A percentile compares a stretch with the other conserved stretches of the same genome.
These are phyloP conservation scores for Saccharum spontaneum DNA, from an alignment of 176 grass and related monocot species.

Conservation along the genomic window DNA sequence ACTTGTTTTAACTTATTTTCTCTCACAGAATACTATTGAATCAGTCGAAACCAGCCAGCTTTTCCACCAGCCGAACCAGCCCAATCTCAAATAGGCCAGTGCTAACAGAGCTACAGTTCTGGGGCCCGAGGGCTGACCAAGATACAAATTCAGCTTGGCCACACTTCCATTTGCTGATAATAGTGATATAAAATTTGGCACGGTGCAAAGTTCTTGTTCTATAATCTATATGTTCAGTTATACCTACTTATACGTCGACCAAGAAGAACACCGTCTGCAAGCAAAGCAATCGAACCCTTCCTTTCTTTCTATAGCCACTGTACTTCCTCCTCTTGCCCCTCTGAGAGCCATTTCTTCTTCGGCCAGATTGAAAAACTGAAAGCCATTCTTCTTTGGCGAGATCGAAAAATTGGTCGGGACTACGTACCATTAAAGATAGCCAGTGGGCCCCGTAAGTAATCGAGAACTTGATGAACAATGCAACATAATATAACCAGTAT, in stretches of 20 bases:
- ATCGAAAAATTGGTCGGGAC: background rate
- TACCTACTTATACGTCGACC: background rate
- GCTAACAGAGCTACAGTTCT: background rate
- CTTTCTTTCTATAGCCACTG: too few species aligned
- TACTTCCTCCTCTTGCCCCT: background rate
- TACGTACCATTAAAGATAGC: background rate
- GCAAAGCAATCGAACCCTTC: too few species aligned
- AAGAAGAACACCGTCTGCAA: background rate
- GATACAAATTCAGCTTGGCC: background rate
- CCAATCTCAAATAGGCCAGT: too few species aligned
- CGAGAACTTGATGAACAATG: background rate
- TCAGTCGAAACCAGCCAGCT: too few species aligned
- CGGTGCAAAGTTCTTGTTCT: conserved; percentile 9
- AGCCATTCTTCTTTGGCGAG: background rate
- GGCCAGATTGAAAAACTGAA: background rate
- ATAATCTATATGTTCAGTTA: background rate
- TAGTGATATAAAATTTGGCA: background rate
- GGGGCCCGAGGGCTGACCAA: background rate
- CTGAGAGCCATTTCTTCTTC: background rate
- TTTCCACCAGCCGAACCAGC: too few species aligned
- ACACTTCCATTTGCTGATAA: conserved; percentile 10
- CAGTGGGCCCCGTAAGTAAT: background rate
- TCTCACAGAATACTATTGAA: too few species aligned
- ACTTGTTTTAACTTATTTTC: too few species aligned
- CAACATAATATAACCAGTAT: background rate